Evolutionary conservation across 305 asterid species (phyloP).

Genomic region (Petunia hybrid): DNA sequence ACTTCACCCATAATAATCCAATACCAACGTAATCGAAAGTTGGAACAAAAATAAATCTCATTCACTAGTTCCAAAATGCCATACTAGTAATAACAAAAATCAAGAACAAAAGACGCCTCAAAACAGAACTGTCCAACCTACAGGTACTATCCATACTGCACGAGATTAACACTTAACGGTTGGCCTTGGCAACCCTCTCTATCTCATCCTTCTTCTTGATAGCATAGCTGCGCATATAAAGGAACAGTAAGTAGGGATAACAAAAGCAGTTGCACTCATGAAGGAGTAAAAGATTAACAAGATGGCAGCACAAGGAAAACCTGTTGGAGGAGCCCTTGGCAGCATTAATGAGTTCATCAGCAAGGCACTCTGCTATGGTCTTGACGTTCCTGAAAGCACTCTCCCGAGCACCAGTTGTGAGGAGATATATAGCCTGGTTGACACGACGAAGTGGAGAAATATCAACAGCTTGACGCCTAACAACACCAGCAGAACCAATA

Average conservation of each 20-base stretch:
- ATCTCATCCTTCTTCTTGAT: constrained; percentile 88
- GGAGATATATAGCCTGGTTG: constrained; percentile 73
- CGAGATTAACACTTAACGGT: constrained; percentile 51
- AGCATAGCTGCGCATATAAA: constrained; percentile 58
- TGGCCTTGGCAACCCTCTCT: constrained; percentile 80
- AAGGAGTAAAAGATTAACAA: neutral
- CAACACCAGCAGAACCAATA: constrained; percentile 90
- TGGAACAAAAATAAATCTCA: neutral
- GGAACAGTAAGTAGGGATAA: neutral
- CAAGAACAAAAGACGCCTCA: neutral
- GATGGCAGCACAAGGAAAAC: constrained; percentile 33
- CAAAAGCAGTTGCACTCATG: neutral
- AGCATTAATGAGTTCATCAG: constrained; percentile 89
- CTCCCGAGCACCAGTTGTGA: constrained; percentile 90
- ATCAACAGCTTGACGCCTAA: constrained; percentile 88
- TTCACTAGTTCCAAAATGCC: neutral
- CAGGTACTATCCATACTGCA: neutral
- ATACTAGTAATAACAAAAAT: neutral
- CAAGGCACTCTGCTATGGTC: constrained; percentile 84
- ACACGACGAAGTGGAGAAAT: constrained; percentile 84
- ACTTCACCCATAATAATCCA: neutral
- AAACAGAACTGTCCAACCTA: neutral
- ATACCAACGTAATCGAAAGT: neutral
- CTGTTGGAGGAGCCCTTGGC: constrained; percentile 93
- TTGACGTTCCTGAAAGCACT: constrained; percentile 82